phyloP scores from a whole-genome alignment of 164 flowering plant genomes.

The Dillenia suffruticosa region DNA sequence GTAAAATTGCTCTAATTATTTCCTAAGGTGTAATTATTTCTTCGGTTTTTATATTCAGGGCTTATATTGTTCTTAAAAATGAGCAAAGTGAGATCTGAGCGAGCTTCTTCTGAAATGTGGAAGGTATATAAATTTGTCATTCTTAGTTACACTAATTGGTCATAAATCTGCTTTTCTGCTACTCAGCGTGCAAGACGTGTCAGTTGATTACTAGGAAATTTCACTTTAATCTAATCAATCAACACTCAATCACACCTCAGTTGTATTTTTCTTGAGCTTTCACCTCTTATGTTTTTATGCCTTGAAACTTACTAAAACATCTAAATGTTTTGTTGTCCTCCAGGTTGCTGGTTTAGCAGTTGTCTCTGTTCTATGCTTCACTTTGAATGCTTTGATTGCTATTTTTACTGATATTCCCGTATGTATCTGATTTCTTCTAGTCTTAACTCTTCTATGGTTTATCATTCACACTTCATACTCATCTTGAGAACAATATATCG shows the following conservation, averaged over 20 bases:
- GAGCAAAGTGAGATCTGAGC: slow-evolving; percentile 77
- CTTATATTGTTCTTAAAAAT: slow-evolving; percentile 55
- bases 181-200: not conserved
- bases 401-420: slow-evolving; percentile 74
- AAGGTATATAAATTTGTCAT: slow-evolving; percentile 41
- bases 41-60: slow-evolving; percentile 35
- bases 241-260: not conserved
- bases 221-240: not conserved
- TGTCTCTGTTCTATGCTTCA: slow-evolving; percentile 76
- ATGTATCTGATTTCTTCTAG: slow-evolving; percentile 19
- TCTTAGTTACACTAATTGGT: not conserved
- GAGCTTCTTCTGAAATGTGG: slow-evolving; percentile 72
- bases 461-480: not conserved
- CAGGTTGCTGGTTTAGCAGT: slow-evolving; percentile 85
- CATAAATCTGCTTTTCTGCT: not conserved
- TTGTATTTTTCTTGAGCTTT: not conserved
- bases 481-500: not conserved
- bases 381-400: slow-evolving; percentile 64
- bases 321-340: slow-evolving; percentile 6
- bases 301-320: not conserved
- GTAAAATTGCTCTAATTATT: too few species aligned
- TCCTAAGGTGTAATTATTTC: not conserved
- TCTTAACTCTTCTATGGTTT: not conserved
- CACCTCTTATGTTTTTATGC: not conserved
- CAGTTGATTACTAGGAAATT: not conserved